phyloP scores from a whole-genome alignment of 495 filamentous ascomycete species.

The Penicillium manginii region DNA sequence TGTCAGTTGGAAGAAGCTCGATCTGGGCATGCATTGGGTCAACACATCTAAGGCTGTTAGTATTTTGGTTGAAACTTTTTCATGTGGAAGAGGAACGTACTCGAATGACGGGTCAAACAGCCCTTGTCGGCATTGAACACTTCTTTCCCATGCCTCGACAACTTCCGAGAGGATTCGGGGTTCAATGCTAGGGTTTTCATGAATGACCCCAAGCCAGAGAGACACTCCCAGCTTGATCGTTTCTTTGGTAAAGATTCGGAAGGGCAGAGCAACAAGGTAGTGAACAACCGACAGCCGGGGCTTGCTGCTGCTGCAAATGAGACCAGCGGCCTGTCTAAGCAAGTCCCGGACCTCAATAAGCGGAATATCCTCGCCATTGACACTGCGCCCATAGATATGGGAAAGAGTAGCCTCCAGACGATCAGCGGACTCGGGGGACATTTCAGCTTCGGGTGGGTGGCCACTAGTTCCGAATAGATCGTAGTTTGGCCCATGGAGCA shows the following conservation, averaged over 20 bases:
- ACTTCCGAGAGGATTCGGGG: conserved; percentile 81
- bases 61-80: not conserved
- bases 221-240: conserved; percentile 94
- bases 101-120: conserved; percentile 76
- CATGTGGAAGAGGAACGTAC: conserved; percentile 40
- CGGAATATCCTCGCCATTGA: conserved; percentile 66
- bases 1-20: conserved; percentile 91
- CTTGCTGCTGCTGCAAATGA: conserved; percentile 74
- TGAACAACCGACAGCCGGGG: conserved; percentile 78
- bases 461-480: conserved; percentile 17
- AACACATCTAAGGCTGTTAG: conserved; percentile 55
- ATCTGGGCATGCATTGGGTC: conserved; percentile 91
- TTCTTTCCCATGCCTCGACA: conserved; percentile 83
- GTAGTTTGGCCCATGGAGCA: conserved; percentile 16
- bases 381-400: conserved; percentile 69
- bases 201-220: conserved; percentile 94
- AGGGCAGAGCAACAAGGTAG: conserved; percentile 88
- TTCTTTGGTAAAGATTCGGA: conserved; percentile 89
- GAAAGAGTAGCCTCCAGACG: conserved; percentile 35
- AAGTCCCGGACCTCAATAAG: conserved; percentile 76
- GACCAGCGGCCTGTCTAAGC: conserved; percentile 77
- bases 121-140: conserved; percentile 72
- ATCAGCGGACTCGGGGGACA: conserved; percentile 24
- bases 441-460: conserved; percentile 12
- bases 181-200: conserved; percentile 90